These are phyloP conservation scores for Tanacetum coccineum DNA, from an alignment of 129 eudicot species.

Conservation along the genomic window DNA sequence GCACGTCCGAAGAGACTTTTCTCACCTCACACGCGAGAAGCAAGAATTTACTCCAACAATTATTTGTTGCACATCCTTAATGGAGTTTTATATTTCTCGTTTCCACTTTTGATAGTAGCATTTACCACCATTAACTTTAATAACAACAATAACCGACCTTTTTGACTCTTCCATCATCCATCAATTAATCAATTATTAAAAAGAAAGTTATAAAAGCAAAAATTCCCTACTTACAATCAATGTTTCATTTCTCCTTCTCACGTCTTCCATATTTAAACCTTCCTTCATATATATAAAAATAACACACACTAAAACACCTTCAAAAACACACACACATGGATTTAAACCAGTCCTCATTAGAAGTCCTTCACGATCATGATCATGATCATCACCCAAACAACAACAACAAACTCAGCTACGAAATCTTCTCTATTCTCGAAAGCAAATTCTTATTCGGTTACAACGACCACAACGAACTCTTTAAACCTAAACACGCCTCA, in stretches of 20 bases:
- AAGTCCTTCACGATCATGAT: slow-evolving; percentile 44
- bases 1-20: too few relatives aligned
- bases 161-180: neutral
- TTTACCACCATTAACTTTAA: too few relatives aligned
- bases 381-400: slow-evolving; percentile 52
- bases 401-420: slow-evolving; percentile 90
- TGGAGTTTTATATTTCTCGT: too few relatives aligned
- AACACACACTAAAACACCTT: too few relatives aligned
- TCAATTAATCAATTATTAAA: neutral
- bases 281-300: too few relatives aligned
- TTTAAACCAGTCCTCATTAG: slow-evolving; percentile 28
- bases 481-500: slow-evolving; percentile 33
- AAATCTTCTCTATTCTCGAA: slow-evolving; percentile 81
- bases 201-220: slow-evolving; percentile 33
- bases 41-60: too few relatives aligned
- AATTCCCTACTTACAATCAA: slow-evolving; percentile 47
- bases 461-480: slow-evolving; percentile 48
- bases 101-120: too few relatives aligned
- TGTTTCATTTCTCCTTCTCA: slow-evolving; percentile 37
- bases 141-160: slow-evolving; percentile 7
- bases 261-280: slow-evolving; percentile 30
- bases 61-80: too few relatives aligned
- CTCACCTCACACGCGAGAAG: too few relatives aligned
- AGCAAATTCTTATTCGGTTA: slow-evolving; percentile 81
- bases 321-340: slow-evolving; percentile 21